phyloP scores from a whole-genome alignment of 1,139 yeast genomes.

The Pneumocystis murina region DNA sequence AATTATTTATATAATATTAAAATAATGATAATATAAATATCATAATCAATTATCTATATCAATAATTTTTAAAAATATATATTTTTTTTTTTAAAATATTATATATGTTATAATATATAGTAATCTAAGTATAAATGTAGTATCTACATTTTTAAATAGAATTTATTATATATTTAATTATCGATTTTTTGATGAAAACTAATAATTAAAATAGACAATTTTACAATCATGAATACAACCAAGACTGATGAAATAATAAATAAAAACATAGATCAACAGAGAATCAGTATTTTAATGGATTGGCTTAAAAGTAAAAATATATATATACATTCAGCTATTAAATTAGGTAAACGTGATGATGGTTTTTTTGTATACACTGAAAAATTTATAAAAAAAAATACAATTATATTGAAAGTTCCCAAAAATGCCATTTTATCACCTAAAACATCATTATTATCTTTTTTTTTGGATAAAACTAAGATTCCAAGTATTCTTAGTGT shows the following conservation, averaged over 20 bases:
- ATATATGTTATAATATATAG: no score
- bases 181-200: no score
- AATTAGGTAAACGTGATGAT: not conserved
- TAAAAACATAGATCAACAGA: not conserved
- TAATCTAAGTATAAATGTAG: no score
- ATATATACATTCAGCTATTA: not conserved
- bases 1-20: no score
- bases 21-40: no score
- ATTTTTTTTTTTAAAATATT: no score
- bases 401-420: conserved; percentile 12
- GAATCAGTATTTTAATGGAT: not conserved
- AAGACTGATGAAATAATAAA: not conserved
- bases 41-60: no score
- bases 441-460: conserved; percentile 43
- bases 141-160: no score
- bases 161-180: no score
- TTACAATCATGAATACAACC: not conserved
- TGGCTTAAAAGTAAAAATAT: not conserved
- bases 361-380: not conserved
- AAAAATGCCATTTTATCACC: conserved; percentile 14
- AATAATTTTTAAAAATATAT: no score
- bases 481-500: conserved; percentile 46
- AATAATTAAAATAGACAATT: no score
- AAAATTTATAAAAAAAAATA: not conserved
- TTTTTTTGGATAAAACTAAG: conserved; percentile 41